Evolutionary conservation across 2,329 filamentous ascomycete species (phyloP).

Genomic region (Thielaviopsis populi): DNA sequence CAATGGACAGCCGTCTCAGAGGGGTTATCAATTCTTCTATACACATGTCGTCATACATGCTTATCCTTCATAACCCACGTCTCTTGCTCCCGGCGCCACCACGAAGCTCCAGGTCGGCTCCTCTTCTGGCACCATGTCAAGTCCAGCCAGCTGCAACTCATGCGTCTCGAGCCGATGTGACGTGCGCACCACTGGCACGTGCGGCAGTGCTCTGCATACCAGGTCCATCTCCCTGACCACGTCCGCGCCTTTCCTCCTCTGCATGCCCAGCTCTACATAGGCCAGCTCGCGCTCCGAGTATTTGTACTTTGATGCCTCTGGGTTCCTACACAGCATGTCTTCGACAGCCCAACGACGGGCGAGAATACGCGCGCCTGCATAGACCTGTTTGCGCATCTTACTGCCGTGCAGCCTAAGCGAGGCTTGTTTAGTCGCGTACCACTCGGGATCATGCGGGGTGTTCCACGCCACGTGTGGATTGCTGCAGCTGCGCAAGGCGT

Average conservation of each 20-base stretch:
- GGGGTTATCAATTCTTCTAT: background rate
- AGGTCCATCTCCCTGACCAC: background rate
- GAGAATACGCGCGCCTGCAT: constrained; percentile 4
- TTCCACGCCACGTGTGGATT: constrained; percentile 6
- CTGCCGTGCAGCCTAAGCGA: background rate
- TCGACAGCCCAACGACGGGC: constrained; percentile 6
- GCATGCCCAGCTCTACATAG: background rate
- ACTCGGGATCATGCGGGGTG: background rate
- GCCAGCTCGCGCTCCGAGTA: constrained; percentile 5
- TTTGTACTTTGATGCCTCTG: background rate
- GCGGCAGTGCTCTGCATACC: background rate
- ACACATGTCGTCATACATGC: background rate
- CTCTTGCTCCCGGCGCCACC: background rate
- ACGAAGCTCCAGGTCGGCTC: background rate
- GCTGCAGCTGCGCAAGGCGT: background rate
- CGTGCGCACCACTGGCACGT: background rate
- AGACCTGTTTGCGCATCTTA: constrained; percentile 1
- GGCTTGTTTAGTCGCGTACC: constrained; percentile 5
- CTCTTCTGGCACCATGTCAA: background rate
- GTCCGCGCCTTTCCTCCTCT: background rate
- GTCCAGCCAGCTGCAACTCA: background rate
- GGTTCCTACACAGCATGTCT: background rate
- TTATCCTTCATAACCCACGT: background rate
- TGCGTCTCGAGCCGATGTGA: background rate
- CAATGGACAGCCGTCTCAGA: too few relatives aligned